Conservation (phyloP, 495 filamentous ascomycete species). For the Penicillium verhagenii region DNA sequence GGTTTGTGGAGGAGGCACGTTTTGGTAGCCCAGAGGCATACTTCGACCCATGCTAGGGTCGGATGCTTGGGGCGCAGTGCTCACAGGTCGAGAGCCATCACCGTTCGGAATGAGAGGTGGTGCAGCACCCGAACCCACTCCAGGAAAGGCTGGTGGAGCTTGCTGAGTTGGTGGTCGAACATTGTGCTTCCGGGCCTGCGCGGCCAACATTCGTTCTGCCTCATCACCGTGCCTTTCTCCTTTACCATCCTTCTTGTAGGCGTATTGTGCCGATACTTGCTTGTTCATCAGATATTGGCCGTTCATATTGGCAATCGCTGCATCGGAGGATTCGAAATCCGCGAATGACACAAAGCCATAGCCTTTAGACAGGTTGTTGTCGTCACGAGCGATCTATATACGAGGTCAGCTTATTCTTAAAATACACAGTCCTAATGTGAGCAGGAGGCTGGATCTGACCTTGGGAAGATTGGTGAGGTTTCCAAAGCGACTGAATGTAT, state of each 20-base stretch:
- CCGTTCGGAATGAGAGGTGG: constrained; percentile 56
- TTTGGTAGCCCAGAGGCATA: constrained; percentile 35
- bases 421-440: background rate
- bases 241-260: constrained; percentile 99
- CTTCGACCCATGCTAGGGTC: constrained; percentile 38
- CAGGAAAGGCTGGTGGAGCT: constrained; percentile 45
- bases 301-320: constrained; percentile 89
- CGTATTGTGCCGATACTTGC: constrained; percentile 92
- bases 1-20: constrained; percentile 41
- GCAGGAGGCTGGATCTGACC: constrained; percentile 31
- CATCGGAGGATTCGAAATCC: constrained; percentile 92
- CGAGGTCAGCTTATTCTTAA: background rate
- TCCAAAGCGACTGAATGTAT: constrained; percentile 95
- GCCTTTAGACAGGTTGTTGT: constrained; percentile 86
- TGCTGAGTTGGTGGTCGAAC: constrained; percentile 69
- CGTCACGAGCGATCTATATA: constrained; percentile 78
- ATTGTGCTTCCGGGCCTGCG: constrained; percentile 92
- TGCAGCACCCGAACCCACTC: constrained; percentile 31
- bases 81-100: constrained; percentile 45
- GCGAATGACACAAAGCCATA: constrained; percentile 96
- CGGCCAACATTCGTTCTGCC: constrained; percentile 88
- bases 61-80: constrained; percentile 27
- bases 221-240: constrained; percentile 94
- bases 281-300: constrained; percentile 97
- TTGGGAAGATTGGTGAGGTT: constrained; percentile 80